Evolutionary conservation across 2,329 filamentous ascomycete genomes (phyloP).

Genomic region (Helotiales sp.): DNA sequence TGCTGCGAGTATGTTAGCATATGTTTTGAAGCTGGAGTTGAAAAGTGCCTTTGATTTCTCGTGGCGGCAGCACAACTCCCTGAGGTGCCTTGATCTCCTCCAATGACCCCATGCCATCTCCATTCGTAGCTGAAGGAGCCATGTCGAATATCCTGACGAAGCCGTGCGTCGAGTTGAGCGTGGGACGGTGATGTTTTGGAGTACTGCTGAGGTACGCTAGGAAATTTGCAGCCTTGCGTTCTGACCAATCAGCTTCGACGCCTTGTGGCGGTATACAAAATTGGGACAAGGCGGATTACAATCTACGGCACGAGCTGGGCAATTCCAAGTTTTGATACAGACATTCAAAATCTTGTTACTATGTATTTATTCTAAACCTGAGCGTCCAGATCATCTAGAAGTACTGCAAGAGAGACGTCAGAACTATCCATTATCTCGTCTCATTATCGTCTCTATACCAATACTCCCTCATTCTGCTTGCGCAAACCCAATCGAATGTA

Average conservation of each 20-base stretch:
- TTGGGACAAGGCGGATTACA: no score
- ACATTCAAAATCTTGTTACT: not conserved
- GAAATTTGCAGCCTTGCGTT: slow-evolving; percentile 17
- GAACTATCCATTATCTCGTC: slow-evolving; percentile 9
- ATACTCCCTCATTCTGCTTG: slow-evolving; percentile 8
- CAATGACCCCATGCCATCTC: slow-evolving; percentile 52
- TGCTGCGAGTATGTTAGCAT: slow-evolving; percentile 39
- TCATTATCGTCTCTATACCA: slow-evolving; percentile 11
- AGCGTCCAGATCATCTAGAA: no score
- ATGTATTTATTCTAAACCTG: not conserved
- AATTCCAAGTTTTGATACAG: no score
- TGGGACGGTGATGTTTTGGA: not conserved
- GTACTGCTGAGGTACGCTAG: slow-evolving; percentile 1
- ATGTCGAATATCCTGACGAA: slow-evolving; percentile 20
- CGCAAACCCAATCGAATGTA: slow-evolving; percentile 3
- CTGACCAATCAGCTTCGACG: not conserved
- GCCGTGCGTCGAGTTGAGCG: not conserved
- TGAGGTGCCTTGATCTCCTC: slow-evolving; percentile 76
- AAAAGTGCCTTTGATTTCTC: slow-evolving; percentile 67
- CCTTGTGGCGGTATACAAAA: not conserved
- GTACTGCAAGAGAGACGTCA: slow-evolving; percentile 1
- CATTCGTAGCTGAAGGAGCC: slow-evolving; percentile 43
- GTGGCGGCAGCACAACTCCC: slow-evolving; percentile 80
- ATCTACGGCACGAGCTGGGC: no score
- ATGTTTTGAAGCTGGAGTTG: slow-evolving; percentile 34